Percentiles rank a stretch among this genome's conserved stretches.
phyloP scores from a whole-genome alignment of 345 rosid genomes.

The Populus deltoides region DNA sequence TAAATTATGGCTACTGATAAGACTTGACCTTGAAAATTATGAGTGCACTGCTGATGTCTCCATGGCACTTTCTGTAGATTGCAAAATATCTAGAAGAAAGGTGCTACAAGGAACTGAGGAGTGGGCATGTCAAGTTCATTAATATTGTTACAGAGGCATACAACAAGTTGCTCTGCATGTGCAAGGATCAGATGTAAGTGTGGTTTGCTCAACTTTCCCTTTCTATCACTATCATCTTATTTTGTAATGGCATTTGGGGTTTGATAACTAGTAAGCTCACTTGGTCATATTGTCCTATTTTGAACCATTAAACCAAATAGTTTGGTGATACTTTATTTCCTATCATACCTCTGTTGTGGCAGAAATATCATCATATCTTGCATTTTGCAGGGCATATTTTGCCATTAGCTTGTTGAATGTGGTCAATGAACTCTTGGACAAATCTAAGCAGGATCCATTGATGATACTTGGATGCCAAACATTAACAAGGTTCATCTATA shows the following conservation, averaged over 20 bases:
- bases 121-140: constrained; percentile 61
- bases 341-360: too few species aligned
- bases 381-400: constrained; percentile 66
- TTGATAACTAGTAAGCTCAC: neutral
- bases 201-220: neutral
- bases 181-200: constrained; percentile 85
- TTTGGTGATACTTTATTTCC: neutral
- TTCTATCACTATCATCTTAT: neutral
- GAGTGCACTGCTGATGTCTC: neutral
- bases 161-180: constrained; percentile 67
- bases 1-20: neutral
- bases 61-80: constrained; percentile 48
- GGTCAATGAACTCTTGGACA: constrained; percentile 66
- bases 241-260: neutral
- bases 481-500: constrained; percentile 68
- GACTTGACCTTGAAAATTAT: neutral
- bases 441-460: constrained; percentile 59
- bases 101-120: constrained; percentile 80
- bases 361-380: constrained; percentile 2
- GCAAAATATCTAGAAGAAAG: constrained; percentile 89
- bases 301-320: neutral
- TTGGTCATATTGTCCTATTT: neutral
- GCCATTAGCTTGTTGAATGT: constrained; percentile 77
- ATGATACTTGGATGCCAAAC: constrained; percentile 86
- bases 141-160: constrained; percentile 65